Percentiles rank a stretch among this genome's conserved stretches.
Conservation (phyloP, 2,329 filamentous ascomycete genomes). For the Apiospora malaysiana region DNA sequence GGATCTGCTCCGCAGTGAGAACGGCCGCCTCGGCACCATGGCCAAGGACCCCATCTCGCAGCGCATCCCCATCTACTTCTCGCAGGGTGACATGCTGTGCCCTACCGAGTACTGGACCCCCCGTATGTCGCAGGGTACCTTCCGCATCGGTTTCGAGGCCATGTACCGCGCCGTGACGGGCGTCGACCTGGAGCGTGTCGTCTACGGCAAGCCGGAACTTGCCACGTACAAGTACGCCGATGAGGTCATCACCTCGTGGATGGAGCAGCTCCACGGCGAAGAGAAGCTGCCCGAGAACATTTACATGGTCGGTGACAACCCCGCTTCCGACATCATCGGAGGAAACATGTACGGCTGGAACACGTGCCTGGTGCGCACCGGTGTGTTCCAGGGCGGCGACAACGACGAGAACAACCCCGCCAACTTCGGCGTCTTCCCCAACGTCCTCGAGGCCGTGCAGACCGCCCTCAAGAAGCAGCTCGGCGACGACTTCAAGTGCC, state of each 20-base stretch:
- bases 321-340: constrained; percentile 74
- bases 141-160: constrained; percentile 75
- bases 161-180: constrained; percentile 76
- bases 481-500: constrained; percentile 75
- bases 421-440: constrained; percentile 76
- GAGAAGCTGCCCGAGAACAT: constrained; percentile 71
- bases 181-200: constrained; percentile 74
- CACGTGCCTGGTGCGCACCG: constrained; percentile 77
- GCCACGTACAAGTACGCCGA: constrained; percentile 83
- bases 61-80: constrained; percentile 75
- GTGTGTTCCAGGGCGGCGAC: constrained; percentile 77
- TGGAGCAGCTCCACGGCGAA: constrained; percentile 77
- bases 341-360: constrained; percentile 86
- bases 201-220: constrained; percentile 77
- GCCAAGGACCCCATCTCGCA: constrained; percentile 69
- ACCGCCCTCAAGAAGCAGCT: constrained; percentile 72
- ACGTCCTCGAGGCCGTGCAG: constrained; percentile 74
- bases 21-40: constrained; percentile 69
- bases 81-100: constrained; percentile 57
- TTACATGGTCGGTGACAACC: constrained; percentile 81
- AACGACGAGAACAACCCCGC: constrained; percentile 80
- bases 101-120: constrained; percentile 69
- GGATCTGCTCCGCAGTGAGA: constrained; percentile 71
- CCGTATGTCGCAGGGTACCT: constrained; percentile 76
- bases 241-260: constrained; percentile 74